phyloP scores from a whole-genome alignment of 345 rosid species.

The Atalantia buxifolia region DNA sequence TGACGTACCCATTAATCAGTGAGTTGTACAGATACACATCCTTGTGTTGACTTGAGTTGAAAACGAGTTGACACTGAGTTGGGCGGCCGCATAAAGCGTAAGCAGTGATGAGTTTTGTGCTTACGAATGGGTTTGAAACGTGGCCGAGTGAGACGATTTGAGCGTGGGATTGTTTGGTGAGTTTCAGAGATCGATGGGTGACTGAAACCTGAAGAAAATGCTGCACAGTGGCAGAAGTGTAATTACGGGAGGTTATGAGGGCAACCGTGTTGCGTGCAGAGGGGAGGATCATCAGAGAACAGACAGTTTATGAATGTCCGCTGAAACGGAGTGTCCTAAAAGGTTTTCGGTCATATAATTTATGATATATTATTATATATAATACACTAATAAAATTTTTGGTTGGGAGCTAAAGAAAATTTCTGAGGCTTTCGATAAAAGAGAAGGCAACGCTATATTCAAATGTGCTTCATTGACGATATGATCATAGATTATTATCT shows the following conservation, averaged over 20 bases:
- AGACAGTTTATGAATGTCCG: neutral
- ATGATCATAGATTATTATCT: too few species aligned
- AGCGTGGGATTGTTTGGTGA: slow-evolving; percentile 47
- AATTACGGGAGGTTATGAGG: slow-evolving; percentile 10
- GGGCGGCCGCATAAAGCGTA: slow-evolving; percentile 35
- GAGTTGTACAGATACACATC: slow-evolving; percentile 49
- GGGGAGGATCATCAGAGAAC: slow-evolving; percentile 13
- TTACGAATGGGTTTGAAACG: slow-evolving; percentile 37
- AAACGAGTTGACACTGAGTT: slow-evolving; percentile 36
- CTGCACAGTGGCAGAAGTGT: slow-evolving; percentile 25
- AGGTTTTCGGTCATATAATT: neutral
- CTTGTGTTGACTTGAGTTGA: slow-evolving; percentile 30
- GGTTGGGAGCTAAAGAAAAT: too few species aligned
- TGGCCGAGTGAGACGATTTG: slow-evolving; percentile 34
- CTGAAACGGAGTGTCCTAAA: neutral
- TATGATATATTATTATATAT: too few species aligned
- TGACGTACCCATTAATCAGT: slow-evolving; percentile 53
- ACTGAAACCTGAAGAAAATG: slow-evolving; percentile 36
- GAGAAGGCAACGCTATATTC: too few species aligned
- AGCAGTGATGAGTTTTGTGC: slow-evolving; percentile 56
- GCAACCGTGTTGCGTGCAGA: neutral
- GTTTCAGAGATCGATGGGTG: slow-evolving; percentile 25
- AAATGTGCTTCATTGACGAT: too few species aligned
- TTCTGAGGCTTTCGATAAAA: too few species aligned
- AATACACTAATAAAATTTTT: too few species aligned